Base-by-base conservation (phyloP, 2,329 filamentous ascomycete species). In the Colletotrichum sp. region DNA sequence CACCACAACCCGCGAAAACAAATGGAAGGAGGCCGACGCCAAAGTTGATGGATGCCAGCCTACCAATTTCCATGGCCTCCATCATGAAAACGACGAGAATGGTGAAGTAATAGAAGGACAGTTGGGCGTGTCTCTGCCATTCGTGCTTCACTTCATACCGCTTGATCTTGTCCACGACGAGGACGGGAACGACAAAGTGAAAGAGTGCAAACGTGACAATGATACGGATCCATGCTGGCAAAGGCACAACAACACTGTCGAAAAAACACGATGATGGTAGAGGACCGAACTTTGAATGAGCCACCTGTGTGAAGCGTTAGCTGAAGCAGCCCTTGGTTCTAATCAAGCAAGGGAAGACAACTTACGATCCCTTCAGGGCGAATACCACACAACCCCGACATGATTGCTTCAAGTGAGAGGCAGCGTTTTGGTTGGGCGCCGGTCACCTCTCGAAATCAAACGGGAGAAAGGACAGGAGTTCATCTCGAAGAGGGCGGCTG, bases 251-350 rank as follows among this genome's bases (percentile, higher is more conserved):
- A 32, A 80, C 59, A 15, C 71, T 67, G 73, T 82, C 80, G 75
- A 82, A 81, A 71, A 80, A 80, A 77, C 80, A 82, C 55, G 79
- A 80, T 16, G 80, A 80, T 13, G 80, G 80, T 10, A 81, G 76
- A 24, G 78, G 77, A 18, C 69, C 44, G 32, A 74, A 78, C 44
- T 62, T 68, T 24, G 75, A 77, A 13, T 71, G 44, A 9, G 34
- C 52, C 49, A 72, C 67, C 75, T 77, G 21, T 7, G 9, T 21
- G 13, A 26, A 49, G 34, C 15, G 30, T 76, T 64, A 76, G 73
- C 63, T 28, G 26, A 6, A 52, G 18, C 49, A 28, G 21, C 15
- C 10, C 21, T 18, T 28, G 16, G 32, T 60, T 34, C 16, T 32
- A 69, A 4, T 24, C 63, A 32, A 18, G 26, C 21, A 64, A 13